A percentile compares a stretch with the other conserved stretches of the same genome.
These are phyloP conservation scores for Hamigera avellanea DNA, from an alignment of 495 filamentous ascomycete species.

Conservation along the genomic window DNA sequence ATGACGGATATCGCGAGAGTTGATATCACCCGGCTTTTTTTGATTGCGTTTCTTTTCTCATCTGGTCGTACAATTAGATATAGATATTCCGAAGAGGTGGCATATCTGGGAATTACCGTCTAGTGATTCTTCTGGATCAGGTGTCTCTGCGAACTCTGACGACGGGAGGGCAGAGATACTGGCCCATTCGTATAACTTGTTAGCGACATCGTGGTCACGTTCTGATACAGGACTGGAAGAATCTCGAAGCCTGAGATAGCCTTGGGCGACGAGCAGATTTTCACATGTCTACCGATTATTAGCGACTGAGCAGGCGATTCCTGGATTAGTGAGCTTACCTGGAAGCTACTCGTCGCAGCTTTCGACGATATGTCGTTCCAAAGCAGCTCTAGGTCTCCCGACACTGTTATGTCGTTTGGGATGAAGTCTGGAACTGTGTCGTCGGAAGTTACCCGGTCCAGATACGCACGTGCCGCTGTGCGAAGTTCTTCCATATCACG, in stretches of 20 bases:
- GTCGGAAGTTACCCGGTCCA: constrained; percentile 4
- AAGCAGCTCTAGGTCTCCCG: constrained; percentile 11
- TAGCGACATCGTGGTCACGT: constrained; percentile 15
- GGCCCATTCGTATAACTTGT: constrained; percentile 26
- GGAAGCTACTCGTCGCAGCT: constrained; percentile 7
- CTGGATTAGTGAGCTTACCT: constrained; percentile 8
- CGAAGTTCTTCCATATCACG: constrained; percentile 30
- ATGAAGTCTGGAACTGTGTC: constrained; percentile 3
- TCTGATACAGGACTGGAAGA: constrained; percentile 8
- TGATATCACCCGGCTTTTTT: constrained; percentile 13
- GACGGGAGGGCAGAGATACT: constrained; percentile 21
- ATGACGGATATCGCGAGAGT: constrained; percentile 23
- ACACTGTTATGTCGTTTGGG: constrained; percentile 2
- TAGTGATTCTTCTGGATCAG: constrained; percentile 12
- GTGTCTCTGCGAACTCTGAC: constrained; percentile 16
- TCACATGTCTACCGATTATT: constrained; percentile 17
- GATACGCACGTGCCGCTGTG: constrained; percentile 15
- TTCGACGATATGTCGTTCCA: constrained; percentile 21
- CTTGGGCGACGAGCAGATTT: constrained; percentile 18
- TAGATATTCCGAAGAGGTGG: not conserved
- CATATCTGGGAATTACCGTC: constrained; percentile 10
- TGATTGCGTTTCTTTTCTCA: constrained; percentile 11
- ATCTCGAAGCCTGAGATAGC: constrained; percentile 12
- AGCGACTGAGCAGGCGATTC: not conserved
- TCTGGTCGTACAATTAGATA: not conserved